phyloP scores from a whole-genome alignment of 2,329 filamentous ascomycete genomes.

The Clonostachys solani region DNA sequence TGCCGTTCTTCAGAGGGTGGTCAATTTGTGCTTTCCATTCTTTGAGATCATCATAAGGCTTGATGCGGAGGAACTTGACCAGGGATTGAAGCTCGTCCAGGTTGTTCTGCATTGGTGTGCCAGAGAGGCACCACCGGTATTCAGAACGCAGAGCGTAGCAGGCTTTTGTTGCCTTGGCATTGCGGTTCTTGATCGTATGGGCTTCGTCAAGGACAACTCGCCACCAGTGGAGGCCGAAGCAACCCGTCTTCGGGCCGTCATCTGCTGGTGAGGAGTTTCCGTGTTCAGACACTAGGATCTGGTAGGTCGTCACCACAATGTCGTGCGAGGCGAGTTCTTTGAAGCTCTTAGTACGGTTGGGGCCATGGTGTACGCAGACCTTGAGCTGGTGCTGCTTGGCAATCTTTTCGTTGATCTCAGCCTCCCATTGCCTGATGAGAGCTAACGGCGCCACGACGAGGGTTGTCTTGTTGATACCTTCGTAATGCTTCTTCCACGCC shows the following conservation, averaged over 20 bases:
- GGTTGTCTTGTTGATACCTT: conserved; percentile 70
- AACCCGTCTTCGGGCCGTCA: conserved; percentile 67
- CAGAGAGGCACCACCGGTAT: conserved; percentile 94
- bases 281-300: conserved; percentile 90
- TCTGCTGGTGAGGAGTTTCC: conserved; percentile 60
- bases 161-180: conserved; percentile 91
- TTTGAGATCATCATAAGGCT: conserved; percentile 80
- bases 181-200: conserved; percentile 97
- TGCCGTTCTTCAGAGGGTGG: conserved; percentile 81
- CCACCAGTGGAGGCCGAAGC: conserved; percentile 93
- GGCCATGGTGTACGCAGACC: conserved; percentile 88
- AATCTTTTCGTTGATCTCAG: conserved; percentile 84
- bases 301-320: conserved; percentile 95
- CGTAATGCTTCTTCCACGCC: conserved; percentile 64
- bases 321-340: conserved; percentile 80
- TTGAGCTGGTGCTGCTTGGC: conserved; percentile 63
- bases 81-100: conserved; percentile 93
- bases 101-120: conserved; percentile 98
- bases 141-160: conserved; percentile 80
- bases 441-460: conserved; percentile 91
- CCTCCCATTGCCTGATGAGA: conserved; percentile 95
- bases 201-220: conserved; percentile 94
- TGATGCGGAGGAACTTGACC: conserved; percentile 87
- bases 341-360: conserved; percentile 74
- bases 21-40: conserved; percentile 93